A percentile compares a stretch with the other conserved stretches of the same genome.
Conservation (phyloP, 495 filamentous ascomycete species). For the Cercophora sp. region DNA sequence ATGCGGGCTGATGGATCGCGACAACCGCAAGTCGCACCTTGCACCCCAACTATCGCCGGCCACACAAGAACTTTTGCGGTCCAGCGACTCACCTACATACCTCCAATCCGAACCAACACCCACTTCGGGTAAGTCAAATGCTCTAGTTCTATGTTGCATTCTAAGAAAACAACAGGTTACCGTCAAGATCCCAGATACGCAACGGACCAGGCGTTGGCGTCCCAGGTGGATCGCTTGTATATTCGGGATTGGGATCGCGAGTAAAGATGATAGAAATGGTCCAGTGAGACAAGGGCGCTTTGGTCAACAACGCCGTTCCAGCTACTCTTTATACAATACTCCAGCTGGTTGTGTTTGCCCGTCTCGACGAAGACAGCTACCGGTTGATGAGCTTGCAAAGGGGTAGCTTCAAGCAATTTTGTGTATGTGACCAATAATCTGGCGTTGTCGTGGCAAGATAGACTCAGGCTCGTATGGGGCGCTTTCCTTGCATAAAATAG, state of each 20-base stretch:
- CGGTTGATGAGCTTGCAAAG: constrained; percentile 15
- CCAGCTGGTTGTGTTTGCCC: constrained; percentile 41
- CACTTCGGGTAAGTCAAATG: constrained; percentile 62
- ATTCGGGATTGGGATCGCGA: constrained; percentile 50
- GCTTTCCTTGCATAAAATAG: constrained; percentile 25
- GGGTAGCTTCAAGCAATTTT: no score
- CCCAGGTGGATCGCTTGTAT: constrained; percentile 39
- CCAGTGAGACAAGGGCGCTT: no score
- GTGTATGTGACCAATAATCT: no score
- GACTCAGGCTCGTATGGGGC: constrained; percentile 17
- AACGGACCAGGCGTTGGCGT: constrained; percentile 38
- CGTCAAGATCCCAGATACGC: constrained; percentile 42
- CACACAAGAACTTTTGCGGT: constrained; percentile 54
- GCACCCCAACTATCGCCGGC: constrained; percentile 60
- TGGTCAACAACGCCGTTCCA: no score
- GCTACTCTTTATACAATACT: no score
- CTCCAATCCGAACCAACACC: constrained; percentile 46
- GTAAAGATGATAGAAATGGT: no score
- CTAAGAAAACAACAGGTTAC: constrained; percentile 32
- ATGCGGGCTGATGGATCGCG: constrained; percentile 79
- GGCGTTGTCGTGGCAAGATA: constrained; percentile 1
- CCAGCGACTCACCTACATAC: constrained; percentile 46
- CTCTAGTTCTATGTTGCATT: no score
- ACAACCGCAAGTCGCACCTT: constrained; percentile 90
- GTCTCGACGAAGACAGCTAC: constrained; percentile 43